phyloP scores from a whole-genome alignment of 352 stramenopile genomes.

The Stramenopiles sp. region DNA sequence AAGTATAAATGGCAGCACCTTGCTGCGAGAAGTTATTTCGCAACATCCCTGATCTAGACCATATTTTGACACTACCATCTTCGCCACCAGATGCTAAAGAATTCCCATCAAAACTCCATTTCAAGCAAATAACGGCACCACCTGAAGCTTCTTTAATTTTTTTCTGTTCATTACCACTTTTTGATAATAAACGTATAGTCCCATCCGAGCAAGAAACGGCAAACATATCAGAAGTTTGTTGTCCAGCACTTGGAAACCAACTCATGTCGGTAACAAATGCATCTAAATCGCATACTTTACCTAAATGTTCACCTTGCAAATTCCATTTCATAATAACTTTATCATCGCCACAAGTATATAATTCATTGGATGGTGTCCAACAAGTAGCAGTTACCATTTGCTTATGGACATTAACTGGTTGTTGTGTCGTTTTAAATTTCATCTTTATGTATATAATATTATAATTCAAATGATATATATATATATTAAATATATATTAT shows the following conservation, averaged over 20 bases:
- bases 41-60: conserved; percentile 42
- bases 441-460: conserved; percentile 26
- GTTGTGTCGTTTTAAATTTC: conserved; percentile 49
- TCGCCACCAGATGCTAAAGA: conserved; percentile 66
- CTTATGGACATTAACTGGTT: conserved; percentile 40
- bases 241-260: conserved; percentile 50
- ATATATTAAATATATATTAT: too few relatives aligned
- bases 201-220: conserved; percentile 64
- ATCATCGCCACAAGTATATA: conserved; percentile 58
- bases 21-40: not conserved
- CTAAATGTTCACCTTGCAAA: conserved; percentile 52
- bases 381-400: conserved; percentile 55
- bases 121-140: conserved; percentile 59
- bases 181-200: conserved; percentile 62
- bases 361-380: conserved; percentile 61
- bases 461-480: too few relatives aligned
- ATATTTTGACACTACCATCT: conserved; percentile 77
- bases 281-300: conserved; percentile 41
- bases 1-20: conserved; percentile 37
- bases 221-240: conserved; percentile 53
- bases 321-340: conserved; percentile 51
- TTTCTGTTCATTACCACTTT: conserved; percentile 70
- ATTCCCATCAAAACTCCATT: conserved; percentile 73
- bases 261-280: conserved; percentile 47
- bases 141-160: conserved; percentile 45